phyloP scores from a whole-genome alignment of 805 yeast species.

The Starmerella apicola region DNA sequence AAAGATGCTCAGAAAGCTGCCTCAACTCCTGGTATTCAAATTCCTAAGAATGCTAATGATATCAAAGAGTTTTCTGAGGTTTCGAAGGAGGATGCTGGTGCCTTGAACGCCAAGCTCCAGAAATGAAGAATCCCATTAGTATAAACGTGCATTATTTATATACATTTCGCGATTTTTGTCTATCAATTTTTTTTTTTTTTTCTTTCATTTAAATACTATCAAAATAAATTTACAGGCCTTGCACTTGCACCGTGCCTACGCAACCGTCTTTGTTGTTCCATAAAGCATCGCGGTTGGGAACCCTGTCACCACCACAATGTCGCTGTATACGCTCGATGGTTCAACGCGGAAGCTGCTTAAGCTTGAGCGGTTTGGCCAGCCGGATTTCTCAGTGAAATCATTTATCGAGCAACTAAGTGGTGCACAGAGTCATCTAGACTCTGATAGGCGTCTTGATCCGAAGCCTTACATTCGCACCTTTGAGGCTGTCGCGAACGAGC shows the following conservation, averaged over 20 bases:
- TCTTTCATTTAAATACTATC: too few relatives aligned
- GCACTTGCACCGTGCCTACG: too few relatives aligned
- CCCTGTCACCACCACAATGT: too few relatives aligned
- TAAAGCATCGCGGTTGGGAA: too few relatives aligned
- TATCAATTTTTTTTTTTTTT: too few relatives aligned
- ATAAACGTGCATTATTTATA: too few relatives aligned
- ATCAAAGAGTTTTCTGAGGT: slow-evolving; percentile 54
- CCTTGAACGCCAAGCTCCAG: slow-evolving; percentile 34
- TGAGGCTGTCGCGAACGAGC: slow-evolving; percentile 67
- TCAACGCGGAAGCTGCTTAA: slow-evolving; percentile 24
- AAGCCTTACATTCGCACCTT: slow-evolving; percentile 90
- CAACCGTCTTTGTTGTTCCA: too few relatives aligned
- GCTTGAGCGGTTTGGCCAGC: slow-evolving; percentile 24
- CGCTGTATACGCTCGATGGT: slow-evolving; percentile 27
- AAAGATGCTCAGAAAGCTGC: slow-evolving; percentile 11
- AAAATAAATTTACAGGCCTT: too few relatives aligned
- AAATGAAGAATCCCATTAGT: too few relatives aligned
- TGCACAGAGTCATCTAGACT: slow-evolving; percentile 37
- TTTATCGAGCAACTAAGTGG: slow-evolving; percentile 69
- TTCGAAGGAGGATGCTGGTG: slow-evolving; percentile 43
- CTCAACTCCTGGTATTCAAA: slow-evolving; percentile 64
- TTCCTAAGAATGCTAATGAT: slow-evolving; percentile 52
- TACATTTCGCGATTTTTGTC: too few relatives aligned
- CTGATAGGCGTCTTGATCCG: slow-evolving; percentile 49
- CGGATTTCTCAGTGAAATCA: slow-evolving; percentile 51